Evolutionary conservation across 2,329 filamentous ascomycete genomes (phyloP).

Genomic region (Cladosporium sp.): DNA sequence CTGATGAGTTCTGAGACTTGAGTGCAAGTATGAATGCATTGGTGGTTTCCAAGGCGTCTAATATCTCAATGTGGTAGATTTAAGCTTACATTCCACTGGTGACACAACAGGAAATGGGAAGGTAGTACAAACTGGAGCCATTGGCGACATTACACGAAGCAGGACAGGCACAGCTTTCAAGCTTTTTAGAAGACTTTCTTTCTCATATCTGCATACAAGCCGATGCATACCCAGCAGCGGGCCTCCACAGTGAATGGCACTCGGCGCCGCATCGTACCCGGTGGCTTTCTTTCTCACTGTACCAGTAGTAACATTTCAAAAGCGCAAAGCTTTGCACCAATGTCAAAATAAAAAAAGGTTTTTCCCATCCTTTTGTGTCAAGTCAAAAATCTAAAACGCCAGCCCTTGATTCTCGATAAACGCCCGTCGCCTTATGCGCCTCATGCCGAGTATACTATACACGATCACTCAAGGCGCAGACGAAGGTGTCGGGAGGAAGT

Average conservation of each 20-base stretch:
- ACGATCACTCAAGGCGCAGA: conserved; percentile 9
- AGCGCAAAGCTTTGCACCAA: conserved; percentile 2
- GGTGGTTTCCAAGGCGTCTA: background rate
- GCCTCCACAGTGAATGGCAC: background rate
- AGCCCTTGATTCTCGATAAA: conserved; percentile 10
- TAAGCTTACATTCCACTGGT: background rate
- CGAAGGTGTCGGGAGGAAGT: background rate
- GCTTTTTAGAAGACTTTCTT: conserved; percentile 10
- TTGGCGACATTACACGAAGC: background rate
- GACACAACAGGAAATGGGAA: background rate
- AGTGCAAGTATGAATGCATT: background rate
- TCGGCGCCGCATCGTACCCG: background rate
- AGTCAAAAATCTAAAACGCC: conserved; percentile 11
- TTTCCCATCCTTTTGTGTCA: conserved; percentile 5
- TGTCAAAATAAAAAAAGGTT: conserved; percentile 2
- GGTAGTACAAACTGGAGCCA: background rate
- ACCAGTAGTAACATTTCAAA: conserved; percentile 3
- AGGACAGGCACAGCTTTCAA: background rate
- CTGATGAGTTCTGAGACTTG: background rate
- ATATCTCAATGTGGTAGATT: background rate
- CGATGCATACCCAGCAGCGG: conserved; percentile 5
- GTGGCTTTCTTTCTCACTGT: background rate
- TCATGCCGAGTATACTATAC: conserved; percentile 17
- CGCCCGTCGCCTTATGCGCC: conserved; percentile 21
- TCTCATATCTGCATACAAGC: conserved; percentile 20